phyloP scores from a whole-genome alignment of 768 basidiomycete species.

The Macrocybe gigantea region DNA sequence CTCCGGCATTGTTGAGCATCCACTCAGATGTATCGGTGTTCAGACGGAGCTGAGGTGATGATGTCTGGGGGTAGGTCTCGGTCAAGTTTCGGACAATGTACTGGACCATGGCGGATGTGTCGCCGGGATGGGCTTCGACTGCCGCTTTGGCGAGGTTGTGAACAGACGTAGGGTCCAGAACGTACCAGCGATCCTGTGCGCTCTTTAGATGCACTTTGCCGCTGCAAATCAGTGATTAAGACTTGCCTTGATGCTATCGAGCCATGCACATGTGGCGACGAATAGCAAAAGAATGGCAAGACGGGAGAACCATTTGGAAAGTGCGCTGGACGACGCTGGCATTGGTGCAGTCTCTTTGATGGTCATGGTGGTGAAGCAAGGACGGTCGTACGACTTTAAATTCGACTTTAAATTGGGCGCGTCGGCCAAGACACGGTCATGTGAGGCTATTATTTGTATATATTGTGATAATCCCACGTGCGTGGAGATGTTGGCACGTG shows the following conservation, averaged over 20 bases:
- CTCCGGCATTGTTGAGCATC: conserved; percentile 97
- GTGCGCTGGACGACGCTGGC: too few species aligned
- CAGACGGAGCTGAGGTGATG: conserved; percentile 32
- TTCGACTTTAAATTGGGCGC: too few species aligned
- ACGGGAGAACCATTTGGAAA: background rate
- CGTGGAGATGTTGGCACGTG: too few species aligned
- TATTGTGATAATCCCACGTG: too few species aligned
- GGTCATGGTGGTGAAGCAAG: too few species aligned
- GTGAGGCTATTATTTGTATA: too few species aligned
- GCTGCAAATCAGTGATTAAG: background rate
- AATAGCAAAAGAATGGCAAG: background rate
- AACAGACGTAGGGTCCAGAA: conserved; percentile 67
- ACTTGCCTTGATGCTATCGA: background rate
- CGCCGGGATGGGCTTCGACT: conserved; percentile 56
- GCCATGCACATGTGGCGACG: background rate
- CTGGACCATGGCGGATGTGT: conserved; percentile 68
- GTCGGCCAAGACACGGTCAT: too few species aligned
- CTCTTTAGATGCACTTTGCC: background rate
- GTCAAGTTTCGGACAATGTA: conserved; percentile 83
- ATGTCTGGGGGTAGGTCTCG: conserved; percentile 53
- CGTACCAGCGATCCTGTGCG: conserved; percentile 76
- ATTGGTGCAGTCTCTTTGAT: too few species aligned
- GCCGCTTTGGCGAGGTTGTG: conserved; percentile 74
- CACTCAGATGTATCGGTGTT: conserved; percentile 69
- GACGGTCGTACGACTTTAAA: too few species aligned